These are phyloP conservation scores for Phragmites australis DNA, from an alignment of 176 grass and related monocot genomes.

Conservation along the genomic window DNA sequence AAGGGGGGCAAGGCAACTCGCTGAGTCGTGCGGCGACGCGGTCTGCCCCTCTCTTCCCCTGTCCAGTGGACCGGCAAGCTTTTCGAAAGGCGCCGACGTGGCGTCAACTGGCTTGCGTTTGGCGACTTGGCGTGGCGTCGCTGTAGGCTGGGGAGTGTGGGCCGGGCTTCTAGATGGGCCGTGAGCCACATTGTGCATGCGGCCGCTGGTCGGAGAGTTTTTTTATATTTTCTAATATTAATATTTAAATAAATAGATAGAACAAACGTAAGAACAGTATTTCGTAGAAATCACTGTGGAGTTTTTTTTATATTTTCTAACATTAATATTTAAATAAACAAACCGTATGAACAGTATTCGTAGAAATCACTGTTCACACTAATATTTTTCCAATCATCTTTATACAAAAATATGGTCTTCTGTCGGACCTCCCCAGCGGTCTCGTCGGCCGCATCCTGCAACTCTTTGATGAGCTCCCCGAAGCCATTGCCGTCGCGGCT, in stretches of 20 bases:
- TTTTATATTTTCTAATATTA: no score
- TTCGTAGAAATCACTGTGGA: no score
- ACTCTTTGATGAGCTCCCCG: not conserved
- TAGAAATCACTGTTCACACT: no score
- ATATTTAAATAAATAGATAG: no score
- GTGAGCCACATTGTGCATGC: not conserved
- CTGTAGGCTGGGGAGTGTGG: not conserved
- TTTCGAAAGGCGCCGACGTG: constrained; percentile 26
- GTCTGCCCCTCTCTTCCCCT: not conserved
- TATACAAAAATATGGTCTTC: no score
- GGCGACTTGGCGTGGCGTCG: not conserved
- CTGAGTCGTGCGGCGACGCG: constrained; percentile 23
- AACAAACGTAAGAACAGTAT: no score
- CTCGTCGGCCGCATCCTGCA: not conserved
- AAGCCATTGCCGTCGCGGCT: not conserved
- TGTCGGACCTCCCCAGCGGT: constrained; percentile 14
- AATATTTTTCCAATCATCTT: no score
- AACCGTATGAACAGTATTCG: no score
- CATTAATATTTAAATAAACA: no score
- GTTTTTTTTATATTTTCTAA: no score
- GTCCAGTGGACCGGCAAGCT: constrained; percentile 3
- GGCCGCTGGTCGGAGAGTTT: no score
- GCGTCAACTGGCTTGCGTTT: not conserved
- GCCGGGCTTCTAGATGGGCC: not conserved
- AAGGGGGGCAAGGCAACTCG: not conserved